phyloP scores from a whole-genome alignment of 1,284 basidiomycete genomes.

The Pseudomicrostroma phylloplanum region DNA sequence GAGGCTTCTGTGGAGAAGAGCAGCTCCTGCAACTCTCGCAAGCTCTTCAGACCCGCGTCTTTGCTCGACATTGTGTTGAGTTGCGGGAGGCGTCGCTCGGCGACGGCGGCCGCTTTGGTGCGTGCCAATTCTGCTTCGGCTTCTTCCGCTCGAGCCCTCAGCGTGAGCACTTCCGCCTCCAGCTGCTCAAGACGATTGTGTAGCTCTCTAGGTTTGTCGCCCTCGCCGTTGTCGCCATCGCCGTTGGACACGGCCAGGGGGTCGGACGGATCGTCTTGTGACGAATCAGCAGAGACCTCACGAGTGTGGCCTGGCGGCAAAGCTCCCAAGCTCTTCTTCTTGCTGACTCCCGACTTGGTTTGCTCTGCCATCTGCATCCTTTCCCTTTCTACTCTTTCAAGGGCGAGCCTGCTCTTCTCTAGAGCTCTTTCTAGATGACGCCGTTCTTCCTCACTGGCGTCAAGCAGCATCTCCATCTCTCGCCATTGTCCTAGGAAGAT shows the following conservation, averaged over 20 bases:
- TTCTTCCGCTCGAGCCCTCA: neutral
- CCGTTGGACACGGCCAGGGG: neutral
- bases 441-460: constrained; percentile 25
- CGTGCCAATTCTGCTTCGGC: no score
- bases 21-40: no score
- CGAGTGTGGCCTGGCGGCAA: neutral
- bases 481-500: constrained; percentile 32
- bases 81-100: no score
- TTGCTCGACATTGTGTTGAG: no score
- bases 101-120: no score
- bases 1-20: no score
- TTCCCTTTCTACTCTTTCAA: neutral
- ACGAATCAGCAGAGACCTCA: neutral
- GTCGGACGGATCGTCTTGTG: neutral
- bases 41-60: no score
- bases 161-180: constrained; percentile 1
- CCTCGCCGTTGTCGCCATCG: neutral
- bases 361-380: neutral
- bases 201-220: neutral
- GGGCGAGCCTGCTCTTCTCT: neutral
- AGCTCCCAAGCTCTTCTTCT: neutral
- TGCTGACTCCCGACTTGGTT: neutral
- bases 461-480: constrained; percentile 36
- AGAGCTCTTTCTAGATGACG: neutral
- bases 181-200: neutral